phyloP scores from a whole-genome alignment of 768 basidiomycete genomes.

The Xerocomus spinulosus region DNA sequence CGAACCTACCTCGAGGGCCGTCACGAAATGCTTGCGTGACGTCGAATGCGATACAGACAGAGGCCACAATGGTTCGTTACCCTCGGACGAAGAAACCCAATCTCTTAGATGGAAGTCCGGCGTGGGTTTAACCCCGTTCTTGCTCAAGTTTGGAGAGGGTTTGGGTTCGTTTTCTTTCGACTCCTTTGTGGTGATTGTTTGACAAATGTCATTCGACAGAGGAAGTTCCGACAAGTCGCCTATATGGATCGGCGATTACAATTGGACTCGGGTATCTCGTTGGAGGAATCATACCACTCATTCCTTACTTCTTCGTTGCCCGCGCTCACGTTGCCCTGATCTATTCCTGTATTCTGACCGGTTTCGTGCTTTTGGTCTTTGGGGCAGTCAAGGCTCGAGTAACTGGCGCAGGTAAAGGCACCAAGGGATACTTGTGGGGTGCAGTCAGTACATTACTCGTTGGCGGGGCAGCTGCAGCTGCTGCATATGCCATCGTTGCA shows the following conservation, averaged over 20 bases:
- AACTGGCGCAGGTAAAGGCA: constrained; percentile 70
- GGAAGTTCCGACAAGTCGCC: constrained; percentile 78
- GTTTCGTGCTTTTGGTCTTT: constrained; percentile 81
- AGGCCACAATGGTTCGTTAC: constrained; percentile 12
- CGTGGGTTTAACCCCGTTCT: constrained; percentile 86
- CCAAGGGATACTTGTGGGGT: constrained; percentile 77
- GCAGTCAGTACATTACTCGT: constrained; percentile 84
- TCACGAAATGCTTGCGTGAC: constrained; percentile 70
- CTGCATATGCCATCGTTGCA: constrained; percentile 57
- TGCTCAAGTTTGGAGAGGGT: constrained; percentile 95
- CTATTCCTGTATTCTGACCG: constrained; percentile 77
- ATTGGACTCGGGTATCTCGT: constrained; percentile 93
- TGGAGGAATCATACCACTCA: constrained; percentile 88
- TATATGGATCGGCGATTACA: constrained; percentile 90
- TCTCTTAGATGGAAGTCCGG: constrained; percentile 65
- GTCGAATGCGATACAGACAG: constrained; percentile 47
- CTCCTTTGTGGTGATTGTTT: background rate
- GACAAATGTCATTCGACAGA: constrained; percentile 41
- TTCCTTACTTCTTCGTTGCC: constrained; percentile 88
- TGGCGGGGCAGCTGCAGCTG: constrained; percentile 84
- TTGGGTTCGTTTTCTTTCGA: constrained; percentile 50
- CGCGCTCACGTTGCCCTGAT: constrained; percentile 63
- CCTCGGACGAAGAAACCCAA: constrained; percentile 51
- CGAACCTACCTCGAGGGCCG: constrained; percentile 69
- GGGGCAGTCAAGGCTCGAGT: constrained; percentile 87